Evolutionary conservation across 257 asterid genomes (phyloP).

Genomic region (Linaria vulgaris): DNA sequence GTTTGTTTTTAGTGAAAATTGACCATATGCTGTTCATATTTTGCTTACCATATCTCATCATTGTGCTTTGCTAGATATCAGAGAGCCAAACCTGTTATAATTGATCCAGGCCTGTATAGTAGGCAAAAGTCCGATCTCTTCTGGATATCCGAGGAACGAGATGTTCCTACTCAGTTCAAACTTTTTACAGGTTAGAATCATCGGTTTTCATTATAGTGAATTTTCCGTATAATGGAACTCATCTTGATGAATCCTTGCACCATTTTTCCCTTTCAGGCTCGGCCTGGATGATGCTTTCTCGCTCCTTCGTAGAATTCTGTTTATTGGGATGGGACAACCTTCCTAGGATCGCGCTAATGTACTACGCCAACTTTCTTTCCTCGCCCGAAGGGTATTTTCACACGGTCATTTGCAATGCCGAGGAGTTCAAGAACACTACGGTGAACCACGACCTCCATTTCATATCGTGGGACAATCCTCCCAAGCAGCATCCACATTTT

Average conservation of each 20-base stretch:
- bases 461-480: conserved; percentile 90
- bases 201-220: no score
- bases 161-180: conserved; percentile 63
- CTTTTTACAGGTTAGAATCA: conserved; percentile 60
- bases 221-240: no score
- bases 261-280: conserved; percentile 53
- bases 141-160: conserved; percentile 58
- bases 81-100: conserved; percentile 72
- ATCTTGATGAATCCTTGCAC: no score
- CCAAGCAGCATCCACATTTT: conserved; percentile 82
- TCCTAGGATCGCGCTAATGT: conserved; percentile 66
- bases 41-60: conserved; percentile 10
- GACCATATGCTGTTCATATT: not conserved
- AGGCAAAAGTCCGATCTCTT: conserved; percentile 58
- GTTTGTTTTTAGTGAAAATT: not conserved
- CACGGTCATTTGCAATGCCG: conserved; percentile 74
- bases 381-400: conserved; percentile 84
- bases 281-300: conserved; percentile 87
- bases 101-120: conserved; percentile 76
- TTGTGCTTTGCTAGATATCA: conserved; percentile 40
- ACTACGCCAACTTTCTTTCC: conserved; percentile 69
- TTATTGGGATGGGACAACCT: conserved; percentile 82
- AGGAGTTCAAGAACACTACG: conserved; percentile 59
- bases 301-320: conserved; percentile 66
- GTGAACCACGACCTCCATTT: conserved; percentile 80